Base-by-base conservation (phyloP, 768 basidiomycete species). In the Hypholoma fasciculare region DNA sequence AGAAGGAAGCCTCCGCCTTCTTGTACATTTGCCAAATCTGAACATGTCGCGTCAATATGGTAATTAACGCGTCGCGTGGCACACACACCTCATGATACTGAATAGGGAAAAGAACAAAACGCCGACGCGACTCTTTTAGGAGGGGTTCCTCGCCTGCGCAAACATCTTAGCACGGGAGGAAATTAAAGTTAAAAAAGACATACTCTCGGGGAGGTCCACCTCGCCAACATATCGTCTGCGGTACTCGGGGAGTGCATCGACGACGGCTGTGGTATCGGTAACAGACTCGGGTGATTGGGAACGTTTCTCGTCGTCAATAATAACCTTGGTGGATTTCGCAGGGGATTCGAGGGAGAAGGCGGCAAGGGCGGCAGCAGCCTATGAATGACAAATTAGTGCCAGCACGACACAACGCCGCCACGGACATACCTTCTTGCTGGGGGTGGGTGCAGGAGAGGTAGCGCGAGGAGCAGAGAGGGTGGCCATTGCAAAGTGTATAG, bases 1-100 rank as follows among this genome's bases (percentile, higher is more conserved):
- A 96, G 74, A 96, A 96, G 0, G 90, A 94, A 0, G 94, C 94
- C 66, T 98, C 87, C 0, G 96, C 94, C 67, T 94, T 91, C 77
- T 98, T 98, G 82, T 98, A 98, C 84, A 94, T 88, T 69, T 89
- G 87, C 96, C 96, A 98, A 65, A 98, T 96, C 94, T 98, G 20
- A 11, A 43, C 12, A 54, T 7, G 27, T 34, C 48, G 49, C 54
- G 44, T 60, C 19, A 19, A 27, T 38, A 44, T 43, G 38, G 52
- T 51, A 30, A 49, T 43, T 23, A 39, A 27, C 65, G 34, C 26
- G 34, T 26, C 37, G 37, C 20, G 23, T 34, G 65, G 17, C 30
- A 23, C 23, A 49, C 83, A 62, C 60, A 93, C 96, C 77, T 97
- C 94, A 56, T 88, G 82, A 67, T 95, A 96, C 70, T 96, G 90